Evolutionary conservation across 495 filamentous ascomycete species (phyloP).

Genomic region (Pseudotulostoma volvatum): DNA sequence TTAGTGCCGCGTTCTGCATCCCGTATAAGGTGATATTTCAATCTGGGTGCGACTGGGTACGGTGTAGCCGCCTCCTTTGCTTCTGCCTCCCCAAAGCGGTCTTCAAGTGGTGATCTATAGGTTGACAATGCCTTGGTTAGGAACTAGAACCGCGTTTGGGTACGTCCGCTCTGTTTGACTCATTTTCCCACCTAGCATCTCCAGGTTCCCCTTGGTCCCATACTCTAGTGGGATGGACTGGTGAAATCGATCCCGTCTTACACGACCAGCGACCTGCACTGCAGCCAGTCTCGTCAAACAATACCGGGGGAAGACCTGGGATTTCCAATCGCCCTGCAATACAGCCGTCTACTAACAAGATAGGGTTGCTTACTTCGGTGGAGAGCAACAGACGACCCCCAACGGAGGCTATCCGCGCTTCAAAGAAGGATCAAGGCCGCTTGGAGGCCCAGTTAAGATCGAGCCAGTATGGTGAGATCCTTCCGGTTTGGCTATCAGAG

Average conservation of each 20-base stretch:
- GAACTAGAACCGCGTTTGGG: slow-evolving; percentile 61
- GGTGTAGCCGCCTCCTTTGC: slow-evolving; percentile 6
- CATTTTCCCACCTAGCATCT: slow-evolving; percentile 68
- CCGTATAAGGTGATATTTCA: slow-evolving; percentile 57
- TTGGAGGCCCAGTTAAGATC: slow-evolving; percentile 54
- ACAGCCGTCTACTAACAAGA: slow-evolving; percentile 32
- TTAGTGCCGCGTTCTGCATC: slow-evolving; percentile 74
- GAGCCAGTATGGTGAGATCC: slow-evolving; percentile 49
- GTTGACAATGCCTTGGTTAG: slow-evolving; percentile 19
- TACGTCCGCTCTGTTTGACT: slow-evolving; percentile 77
- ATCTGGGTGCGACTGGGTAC: slow-evolving; percentile 59
- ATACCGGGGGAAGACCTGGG: slow-evolving; percentile 1
- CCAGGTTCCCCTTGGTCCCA: slow-evolving; percentile 65
- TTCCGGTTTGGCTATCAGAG: slow-evolving; percentile 75
- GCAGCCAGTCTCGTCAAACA: slow-evolving; percentile 17
- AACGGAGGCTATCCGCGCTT: slow-evolving; percentile 48
- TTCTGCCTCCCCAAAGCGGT: not conserved
- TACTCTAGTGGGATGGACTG: slow-evolving; percentile 82
- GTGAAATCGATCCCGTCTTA: slow-evolving; percentile 51
- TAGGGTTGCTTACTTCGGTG: slow-evolving; percentile 55
- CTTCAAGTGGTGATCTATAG: slow-evolving; percentile 13
- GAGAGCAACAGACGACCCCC: slow-evolving; percentile 38
- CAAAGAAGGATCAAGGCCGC: slow-evolving; percentile 43
- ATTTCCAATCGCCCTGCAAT: slow-evolving; percentile 6
- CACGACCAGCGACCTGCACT: slow-evolving; percentile 18